Evolutionary conservation across 768 basidiomycete genomes (phyloP).

Genomic region (Rhizopogon vinicolor): DNA sequence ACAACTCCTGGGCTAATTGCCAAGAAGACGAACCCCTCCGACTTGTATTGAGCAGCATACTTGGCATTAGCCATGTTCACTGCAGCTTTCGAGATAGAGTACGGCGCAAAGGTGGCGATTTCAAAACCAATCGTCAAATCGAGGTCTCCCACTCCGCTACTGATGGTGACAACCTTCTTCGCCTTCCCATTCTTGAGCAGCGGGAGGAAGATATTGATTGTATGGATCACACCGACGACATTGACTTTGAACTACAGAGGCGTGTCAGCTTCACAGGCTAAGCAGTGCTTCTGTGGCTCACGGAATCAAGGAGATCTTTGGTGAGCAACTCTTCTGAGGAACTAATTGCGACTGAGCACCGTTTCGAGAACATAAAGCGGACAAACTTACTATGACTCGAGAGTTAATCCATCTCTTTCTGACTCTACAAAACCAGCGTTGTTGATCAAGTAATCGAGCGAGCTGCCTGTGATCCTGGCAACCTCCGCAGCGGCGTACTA

Average conservation of each 20-base stretch:
- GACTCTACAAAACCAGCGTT: slow-evolving; percentile 25
- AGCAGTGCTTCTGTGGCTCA: neutral
- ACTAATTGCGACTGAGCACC: slow-evolving; percentile 2
- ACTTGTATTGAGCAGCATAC: slow-evolving; percentile 26
- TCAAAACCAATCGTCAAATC: slow-evolving; percentile 17
- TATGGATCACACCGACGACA: slow-evolving; percentile 29
- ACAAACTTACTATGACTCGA: slow-evolving; percentile 15
- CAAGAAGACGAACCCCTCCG: slow-evolving; percentile 32
- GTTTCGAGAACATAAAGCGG: neutral
- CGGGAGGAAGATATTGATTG: slow-evolving; percentile 35
- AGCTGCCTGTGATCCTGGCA: slow-evolving; percentile 25
- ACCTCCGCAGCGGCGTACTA: slow-evolving; percentile 26
- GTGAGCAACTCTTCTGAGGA: slow-evolving; percentile 16
- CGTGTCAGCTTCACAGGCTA: neutral
- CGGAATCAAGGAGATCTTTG: slow-evolving; percentile 15
- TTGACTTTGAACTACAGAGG: slow-evolving; percentile 26
- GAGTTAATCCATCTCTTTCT: neutral
- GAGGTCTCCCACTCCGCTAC: slow-evolving; percentile 24
- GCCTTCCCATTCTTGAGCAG: slow-evolving; percentile 26
- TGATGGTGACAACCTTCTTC: slow-evolving; percentile 30
- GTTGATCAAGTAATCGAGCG: slow-evolving; percentile 34
- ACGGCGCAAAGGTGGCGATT: slow-evolving; percentile 12
- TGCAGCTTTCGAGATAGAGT: slow-evolving; percentile 34
- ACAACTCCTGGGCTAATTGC: slow-evolving; percentile 34
- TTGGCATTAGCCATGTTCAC: slow-evolving; percentile 32